These are phyloP conservation scores for Leucocoprinus leucothites DNA, from an alignment of 768 basidiomycete species.

Conservation along the genomic window DNA sequence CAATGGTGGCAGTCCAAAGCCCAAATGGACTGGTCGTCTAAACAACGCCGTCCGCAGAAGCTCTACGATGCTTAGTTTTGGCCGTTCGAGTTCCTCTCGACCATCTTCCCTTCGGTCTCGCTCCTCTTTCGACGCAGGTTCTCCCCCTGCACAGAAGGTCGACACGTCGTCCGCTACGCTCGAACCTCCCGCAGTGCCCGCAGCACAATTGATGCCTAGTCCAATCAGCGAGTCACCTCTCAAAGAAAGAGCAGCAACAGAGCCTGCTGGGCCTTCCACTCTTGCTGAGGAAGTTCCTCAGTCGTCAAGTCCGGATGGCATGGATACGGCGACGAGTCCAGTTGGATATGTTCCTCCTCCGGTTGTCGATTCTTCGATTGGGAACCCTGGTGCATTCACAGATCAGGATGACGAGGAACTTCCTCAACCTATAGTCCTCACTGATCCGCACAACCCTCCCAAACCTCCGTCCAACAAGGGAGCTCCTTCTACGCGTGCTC, in stretches of 20 bases:
- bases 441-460: slow-evolving; percentile 25
- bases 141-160: slow-evolving; percentile 21
- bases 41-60: slow-evolving; percentile 59
- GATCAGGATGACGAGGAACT: slow-evolving; percentile 45
- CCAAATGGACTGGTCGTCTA: slow-evolving; percentile 55
- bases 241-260: slow-evolving; percentile 46
- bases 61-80: slow-evolving; percentile 49
- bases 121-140: slow-evolving; percentile 19
- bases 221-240: slow-evolving; percentile 72
- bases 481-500: slow-evolving; percentile 11
- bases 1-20: slow-evolving; percentile 34
- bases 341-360: slow-evolving; percentile 36
- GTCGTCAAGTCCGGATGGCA: slow-evolving; percentile 13
- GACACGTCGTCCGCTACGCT: slow-evolving; percentile 22
- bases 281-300: slow-evolving; percentile 29
- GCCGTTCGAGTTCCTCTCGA: slow-evolving; percentile 28
- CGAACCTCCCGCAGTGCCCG: slow-evolving; percentile 17
- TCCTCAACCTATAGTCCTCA: slow-evolving; percentile 26
- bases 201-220: slow-evolving; percentile 36
- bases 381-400: slow-evolving; percentile 50
- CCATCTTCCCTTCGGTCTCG: slow-evolving; percentile 23
- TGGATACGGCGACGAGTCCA: slow-evolving; percentile 21
- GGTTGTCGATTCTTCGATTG: slow-evolving; percentile 33
- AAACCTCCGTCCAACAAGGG: slow-evolving; percentile 17
- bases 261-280: slow-evolving; percentile 39